Evolutionary conservation across 2,329 filamentous ascomycete species (phyloP).

Genomic region (Bimuria novae-zelandiae): DNA sequence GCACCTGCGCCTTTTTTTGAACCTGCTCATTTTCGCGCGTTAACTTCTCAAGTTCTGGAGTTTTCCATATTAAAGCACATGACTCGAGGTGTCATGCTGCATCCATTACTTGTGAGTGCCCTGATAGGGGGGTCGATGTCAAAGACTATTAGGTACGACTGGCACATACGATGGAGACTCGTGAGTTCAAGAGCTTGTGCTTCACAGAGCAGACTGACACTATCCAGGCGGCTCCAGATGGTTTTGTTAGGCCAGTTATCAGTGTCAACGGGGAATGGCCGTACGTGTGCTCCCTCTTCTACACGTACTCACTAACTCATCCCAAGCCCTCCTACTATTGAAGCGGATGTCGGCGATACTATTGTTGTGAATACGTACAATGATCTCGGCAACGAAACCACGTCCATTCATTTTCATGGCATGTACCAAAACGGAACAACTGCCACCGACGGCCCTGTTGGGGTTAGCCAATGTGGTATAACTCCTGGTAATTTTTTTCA

Average conservation of each 20-base stretch:
- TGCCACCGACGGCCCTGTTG: slow-evolving; percentile 71
- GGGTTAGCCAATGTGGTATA: slow-evolving; percentile 61
- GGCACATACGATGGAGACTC: slow-evolving; percentile 58
- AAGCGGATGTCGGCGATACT: slow-evolving; percentile 73
- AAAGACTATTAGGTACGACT: slow-evolving; percentile 54
- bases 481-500: slow-evolving; percentile 65
- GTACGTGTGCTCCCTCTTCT: background rate
- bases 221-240: slow-evolving; percentile 14
- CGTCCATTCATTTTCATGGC: slow-evolving; percentile 75
- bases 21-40: background rate
- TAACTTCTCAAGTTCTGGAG: too few relatives aligned
- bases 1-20: background rate
- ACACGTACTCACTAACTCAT: background rate
- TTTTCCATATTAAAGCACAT: background rate
- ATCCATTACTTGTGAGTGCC: slow-evolving; percentile 7
- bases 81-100: background rate
- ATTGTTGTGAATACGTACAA: slow-evolving; percentile 71
- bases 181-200: slow-evolving; percentile 42
- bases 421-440: slow-evolving; percentile 76
- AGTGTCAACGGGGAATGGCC: slow-evolving; percentile 77
- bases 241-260: slow-evolving; percentile 52
- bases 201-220: background rate
- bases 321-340: slow-evolving; percentile 63
- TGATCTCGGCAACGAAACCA: slow-evolving; percentile 63
- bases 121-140: slow-evolving; percentile 21